Percentiles rank a stretch among this genome's conserved stretches.
Conservation (phyloP, 805 yeast genomes). For the Metschnikowia anglica region DNA sequence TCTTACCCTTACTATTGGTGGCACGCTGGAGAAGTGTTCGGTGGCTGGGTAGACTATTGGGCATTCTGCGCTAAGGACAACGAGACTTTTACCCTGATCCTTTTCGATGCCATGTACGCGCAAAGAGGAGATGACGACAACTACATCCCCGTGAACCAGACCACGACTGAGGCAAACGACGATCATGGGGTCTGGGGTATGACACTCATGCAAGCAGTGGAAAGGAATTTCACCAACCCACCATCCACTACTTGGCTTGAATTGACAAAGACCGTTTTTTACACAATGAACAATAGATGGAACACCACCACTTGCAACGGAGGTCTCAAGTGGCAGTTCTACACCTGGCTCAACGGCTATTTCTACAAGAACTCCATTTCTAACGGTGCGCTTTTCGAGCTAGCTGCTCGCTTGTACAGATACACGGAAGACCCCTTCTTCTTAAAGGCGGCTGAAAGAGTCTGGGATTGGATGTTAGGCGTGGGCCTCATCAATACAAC, state of each 20-base stretch:
- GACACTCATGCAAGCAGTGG: conserved; percentile 47
- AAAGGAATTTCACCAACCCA: conserved; percentile 38
- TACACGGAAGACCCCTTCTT: conserved; percentile 41
- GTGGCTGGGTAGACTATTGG: conserved; percentile 45
- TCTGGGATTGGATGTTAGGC: conserved; percentile 46
- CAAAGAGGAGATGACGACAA: conserved; percentile 43
- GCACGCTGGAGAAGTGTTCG: conserved; percentile 53
- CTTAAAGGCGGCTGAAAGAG: conserved; percentile 42
- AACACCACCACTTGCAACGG: conserved; percentile 39
- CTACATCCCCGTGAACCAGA: conserved; percentile 46
- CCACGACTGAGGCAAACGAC: conserved; percentile 49
- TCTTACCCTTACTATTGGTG: conserved; percentile 50
- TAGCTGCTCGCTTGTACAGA: conserved; percentile 46
- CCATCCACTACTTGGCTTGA: conserved; percentile 39
- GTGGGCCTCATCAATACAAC: conserved; percentile 21
- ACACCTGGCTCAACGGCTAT: conserved; percentile 48
- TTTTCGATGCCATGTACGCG: conserved; percentile 41
- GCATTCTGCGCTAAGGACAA: conserved; percentile 40
- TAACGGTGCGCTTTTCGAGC: conserved; percentile 44
- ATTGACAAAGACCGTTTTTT: conserved; percentile 43
- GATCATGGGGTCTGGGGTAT: conserved; percentile 54
- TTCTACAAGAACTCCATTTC: conserved; percentile 46
- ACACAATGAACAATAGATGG: conserved; percentile 47
- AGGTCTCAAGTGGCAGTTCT: conserved; percentile 50
- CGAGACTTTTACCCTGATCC: conserved; percentile 26